Conservation (phyloP, 441 rosid species). For the Hura crepitans region DNA sequence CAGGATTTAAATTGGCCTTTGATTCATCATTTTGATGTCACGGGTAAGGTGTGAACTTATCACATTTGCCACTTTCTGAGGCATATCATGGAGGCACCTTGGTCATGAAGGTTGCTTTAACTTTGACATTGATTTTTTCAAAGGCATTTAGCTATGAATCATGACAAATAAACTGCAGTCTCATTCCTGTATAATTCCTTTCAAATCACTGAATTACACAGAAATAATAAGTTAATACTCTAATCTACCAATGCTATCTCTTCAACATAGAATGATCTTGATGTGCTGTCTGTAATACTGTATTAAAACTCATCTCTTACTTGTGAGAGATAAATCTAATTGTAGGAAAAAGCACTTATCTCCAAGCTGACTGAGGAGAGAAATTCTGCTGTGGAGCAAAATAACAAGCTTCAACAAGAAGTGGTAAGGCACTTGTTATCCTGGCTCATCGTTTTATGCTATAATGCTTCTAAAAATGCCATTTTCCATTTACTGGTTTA, state of each 20-base stretch:
- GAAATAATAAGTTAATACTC: background rate
- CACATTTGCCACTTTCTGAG: background rate
- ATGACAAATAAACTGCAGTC: background rate
- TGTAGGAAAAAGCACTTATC: constrained; percentile 58
- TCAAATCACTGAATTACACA: background rate
- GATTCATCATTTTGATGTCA: background rate
- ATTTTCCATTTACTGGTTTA: background rate
- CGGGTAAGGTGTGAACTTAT: background rate
- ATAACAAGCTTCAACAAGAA: constrained; percentile 61
- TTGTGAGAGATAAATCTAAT: constrained; percentile 18
- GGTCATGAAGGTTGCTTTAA: background rate
- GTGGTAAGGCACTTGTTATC: constrained; percentile 44
- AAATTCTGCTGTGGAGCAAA: constrained; percentile 49
- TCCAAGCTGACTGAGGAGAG: constrained; percentile 66
- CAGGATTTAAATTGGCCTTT: background rate
- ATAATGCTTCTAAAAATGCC: background rate
- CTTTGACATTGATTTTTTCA: background rate
- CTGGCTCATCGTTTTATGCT: background rate
- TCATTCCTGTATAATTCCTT: background rate
- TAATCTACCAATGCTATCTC: background rate
- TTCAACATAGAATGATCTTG: background rate
- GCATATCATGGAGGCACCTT: background rate
- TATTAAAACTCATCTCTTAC: background rate
- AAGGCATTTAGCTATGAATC: background rate
- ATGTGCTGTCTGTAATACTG: background rate